These are phyloP conservation scores for Penicillium sp. DNA, from an alignment of 2,329 filamentous ascomycete genomes.

Conservation along the genomic window DNA sequence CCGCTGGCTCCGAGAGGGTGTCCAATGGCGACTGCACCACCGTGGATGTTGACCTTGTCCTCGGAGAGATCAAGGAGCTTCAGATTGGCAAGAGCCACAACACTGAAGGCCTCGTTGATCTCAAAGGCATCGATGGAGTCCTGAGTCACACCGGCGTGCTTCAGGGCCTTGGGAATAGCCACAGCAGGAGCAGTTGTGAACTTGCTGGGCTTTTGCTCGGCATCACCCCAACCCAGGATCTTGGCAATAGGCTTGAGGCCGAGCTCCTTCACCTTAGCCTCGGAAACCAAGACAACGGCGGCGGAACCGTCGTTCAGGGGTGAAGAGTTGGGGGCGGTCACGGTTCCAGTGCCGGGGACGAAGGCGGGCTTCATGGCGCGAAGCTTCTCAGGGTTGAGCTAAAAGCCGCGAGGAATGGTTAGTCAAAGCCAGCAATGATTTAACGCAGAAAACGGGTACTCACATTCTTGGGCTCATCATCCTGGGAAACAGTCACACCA, in stretches of 20 bases:
- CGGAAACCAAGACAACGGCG: slow-evolving; percentile 88
- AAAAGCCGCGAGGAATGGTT: slow-evolving; percentile 2
- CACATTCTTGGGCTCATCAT: slow-evolving; percentile 94
- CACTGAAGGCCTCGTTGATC: slow-evolving; percentile 99
- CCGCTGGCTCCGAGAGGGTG: slow-evolving; percentile 93
- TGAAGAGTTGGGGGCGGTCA: slow-evolving; percentile 94
- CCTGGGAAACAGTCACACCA: slow-evolving; percentile 70
- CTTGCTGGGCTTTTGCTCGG: slow-evolving; percentile 83
- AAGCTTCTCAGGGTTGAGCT: slow-evolving; percentile 76
- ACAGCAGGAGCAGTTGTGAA: slow-evolving; percentile 94
- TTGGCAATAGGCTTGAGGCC: slow-evolving; percentile 89
- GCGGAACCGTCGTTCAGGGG: slow-evolving; percentile 94
- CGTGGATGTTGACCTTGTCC: slow-evolving; percentile 91
- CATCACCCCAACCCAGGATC: slow-evolving; percentile 96
- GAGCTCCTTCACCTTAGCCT: slow-evolving; percentile 89
- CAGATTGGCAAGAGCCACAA: slow-evolving; percentile 93
- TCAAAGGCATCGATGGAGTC: slow-evolving; percentile 88
- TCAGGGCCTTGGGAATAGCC: slow-evolving; percentile 94
- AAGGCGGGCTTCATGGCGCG: slow-evolving; percentile 81
- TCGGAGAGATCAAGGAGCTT: slow-evolving; percentile 77
- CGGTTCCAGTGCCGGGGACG: slow-evolving; percentile 71
- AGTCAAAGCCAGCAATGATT: not conserved
- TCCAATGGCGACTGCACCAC: slow-evolving; percentile 91
- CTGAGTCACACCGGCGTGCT: slow-evolving; percentile 80
- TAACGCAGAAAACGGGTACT: slow-evolving; percentile 21